A percentile compares a stretch with the other conserved stretches of the same genome.
These are phyloP conservation scores for Cytospora chrysosperma DNA, from an alignment of 2,329 filamentous ascomycete genomes.

Conservation along the genomic window DNA sequence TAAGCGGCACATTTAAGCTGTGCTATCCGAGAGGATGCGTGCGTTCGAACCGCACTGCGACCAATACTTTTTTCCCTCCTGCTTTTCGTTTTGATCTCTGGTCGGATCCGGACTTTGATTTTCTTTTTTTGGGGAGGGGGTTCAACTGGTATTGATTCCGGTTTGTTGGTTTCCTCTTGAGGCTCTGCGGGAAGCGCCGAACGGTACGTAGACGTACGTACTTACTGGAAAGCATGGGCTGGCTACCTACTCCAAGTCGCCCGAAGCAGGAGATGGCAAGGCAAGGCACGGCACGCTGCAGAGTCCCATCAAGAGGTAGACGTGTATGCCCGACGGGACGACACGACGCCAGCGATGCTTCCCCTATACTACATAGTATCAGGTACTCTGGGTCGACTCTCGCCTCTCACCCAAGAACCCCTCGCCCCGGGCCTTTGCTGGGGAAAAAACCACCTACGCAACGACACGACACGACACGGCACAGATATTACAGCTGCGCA, in stretches of 20 bases:
- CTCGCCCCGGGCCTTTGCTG: not conserved
- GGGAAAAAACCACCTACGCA: not conserved
- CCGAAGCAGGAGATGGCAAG: too few relatives aligned
- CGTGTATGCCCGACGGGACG: too few relatives aligned
- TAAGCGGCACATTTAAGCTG: slow-evolving; percentile 24
- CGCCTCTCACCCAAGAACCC: not conserved
- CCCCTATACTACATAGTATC: too few relatives aligned
- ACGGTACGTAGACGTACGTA: too few relatives aligned
- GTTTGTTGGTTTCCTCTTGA: not conserved
- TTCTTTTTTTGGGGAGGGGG: not conserved
- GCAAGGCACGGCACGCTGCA: not conserved
- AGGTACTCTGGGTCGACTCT: not conserved
- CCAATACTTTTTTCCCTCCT: slow-evolving; percentile 10
- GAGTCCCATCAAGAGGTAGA: too few relatives aligned
- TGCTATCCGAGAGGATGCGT: slow-evolving; percentile 25
- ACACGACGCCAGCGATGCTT: too few relatives aligned
- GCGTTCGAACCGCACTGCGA: slow-evolving; percentile 25
- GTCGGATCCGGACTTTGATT: not conserved
- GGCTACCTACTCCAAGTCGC: not conserved
- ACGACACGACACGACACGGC: not conserved
- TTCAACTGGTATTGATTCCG: not conserved
- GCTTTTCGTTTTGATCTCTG: too few relatives aligned
- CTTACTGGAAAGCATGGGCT: too few relatives aligned
- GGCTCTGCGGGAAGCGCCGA: not conserved
- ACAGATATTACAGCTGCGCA: not conserved